A percentile compares a stretch with the other conserved stretches of the same genome.
These are phyloP conservation scores for Paraconiothyrium sp. DNA, from an alignment of 2,329 filamentous ascomycete species.

Conservation along the genomic window DNA sequence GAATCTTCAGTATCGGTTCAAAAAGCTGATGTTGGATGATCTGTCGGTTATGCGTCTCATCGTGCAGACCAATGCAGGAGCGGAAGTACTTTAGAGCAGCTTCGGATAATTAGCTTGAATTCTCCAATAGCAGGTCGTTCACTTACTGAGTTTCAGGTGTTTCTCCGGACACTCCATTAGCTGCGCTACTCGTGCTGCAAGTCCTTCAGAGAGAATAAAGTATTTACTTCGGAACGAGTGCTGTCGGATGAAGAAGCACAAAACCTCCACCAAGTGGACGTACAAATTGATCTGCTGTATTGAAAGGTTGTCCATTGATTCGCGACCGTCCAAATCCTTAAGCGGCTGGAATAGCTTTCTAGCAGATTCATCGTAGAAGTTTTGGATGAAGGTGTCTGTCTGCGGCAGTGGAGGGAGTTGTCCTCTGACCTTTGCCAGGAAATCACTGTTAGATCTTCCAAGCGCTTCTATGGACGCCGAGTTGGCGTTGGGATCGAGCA, in stretches of 20 bases:
- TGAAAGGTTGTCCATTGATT: slow-evolving; percentile 72
- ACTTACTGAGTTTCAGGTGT: slow-evolving; percentile 86
- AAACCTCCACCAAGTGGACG: slow-evolving; percentile 88
- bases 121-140: not conserved
- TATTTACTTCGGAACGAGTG: slow-evolving; percentile 87
- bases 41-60: slow-evolving; percentile 90
- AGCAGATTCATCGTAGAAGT: slow-evolving; percentile 90
- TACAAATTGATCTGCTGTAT: slow-evolving; percentile 91
- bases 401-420: slow-evolving; percentile 67
- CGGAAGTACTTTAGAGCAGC: slow-evolving; percentile 95
- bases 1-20: slow-evolving; percentile 83
- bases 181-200: slow-evolving; percentile 82
- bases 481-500: slow-evolving; percentile 78
- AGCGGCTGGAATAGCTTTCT: slow-evolving; percentile 87
- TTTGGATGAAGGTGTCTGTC: slow-evolving; percentile 84
- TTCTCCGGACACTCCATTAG: slow-evolving; percentile 86
- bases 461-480: slow-evolving; percentile 68
- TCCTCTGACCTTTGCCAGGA: slow-evolving; percentile 68
- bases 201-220: slow-evolving; percentile 82
- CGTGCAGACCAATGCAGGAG: slow-evolving; percentile 82
- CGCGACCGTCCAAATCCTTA: slow-evolving; percentile 76
- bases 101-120: slow-evolving; percentile 50
- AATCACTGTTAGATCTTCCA: slow-evolving; percentile 71
- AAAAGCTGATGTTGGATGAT: slow-evolving; percentile 83
- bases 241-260: slow-evolving; percentile 92